Base-by-base conservation (phyloP, 2,329 filamentous ascomycete species). In the Corniculantispora saksenae region DNA sequence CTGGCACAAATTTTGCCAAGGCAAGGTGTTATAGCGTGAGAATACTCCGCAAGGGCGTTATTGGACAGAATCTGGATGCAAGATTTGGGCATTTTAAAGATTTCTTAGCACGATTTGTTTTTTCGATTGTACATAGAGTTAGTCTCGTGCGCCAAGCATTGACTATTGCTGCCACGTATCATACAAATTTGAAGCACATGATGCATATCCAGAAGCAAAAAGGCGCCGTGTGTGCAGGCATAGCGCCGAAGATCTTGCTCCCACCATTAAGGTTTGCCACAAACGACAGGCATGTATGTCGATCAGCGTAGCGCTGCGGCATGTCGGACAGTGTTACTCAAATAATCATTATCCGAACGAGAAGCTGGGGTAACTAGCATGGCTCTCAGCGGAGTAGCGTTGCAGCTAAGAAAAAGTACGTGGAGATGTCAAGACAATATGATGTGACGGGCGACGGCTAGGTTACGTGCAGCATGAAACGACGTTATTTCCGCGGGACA, bases 71-170 rank as follows among this genome's bases (percentile, higher is more conserved):
- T 15, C 40, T 38, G 51, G 51, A 29, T 57, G 27, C 40, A 57
- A 29, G 53, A 51, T 51, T 57, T 27, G 43, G 45, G 43, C 15
- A 63, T 21, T 56, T 17, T 63, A 35, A 61, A 58, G 43, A 51
- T 38, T 47, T 27, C 29, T 57, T 29, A n/a, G 43, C 54, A 51
- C 12, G 29, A n/a, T 43, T 63, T 53, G 45, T 63, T 25, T 47
- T 54, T 53, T 63, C 25, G 51, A 17, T 38, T 63, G 61, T 63
- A 63, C 45, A 63, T 63, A 57, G 53, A 63, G 27, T 63, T 57
- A 51, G 45, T n/a, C 61, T 57, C 29, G 50, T 35, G 61, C 54
- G 61, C 61, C 61, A 63, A 63, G 61, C 61, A 63, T 63, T 56
- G 40, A 32, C 61, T 56, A 56, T n/a, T 56, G 51, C 61, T 56